These are phyloP conservation scores for Lophium mytilinum DNA, from an alignment of 495 filamentous ascomycete species.

Conservation along the genomic window DNA sequence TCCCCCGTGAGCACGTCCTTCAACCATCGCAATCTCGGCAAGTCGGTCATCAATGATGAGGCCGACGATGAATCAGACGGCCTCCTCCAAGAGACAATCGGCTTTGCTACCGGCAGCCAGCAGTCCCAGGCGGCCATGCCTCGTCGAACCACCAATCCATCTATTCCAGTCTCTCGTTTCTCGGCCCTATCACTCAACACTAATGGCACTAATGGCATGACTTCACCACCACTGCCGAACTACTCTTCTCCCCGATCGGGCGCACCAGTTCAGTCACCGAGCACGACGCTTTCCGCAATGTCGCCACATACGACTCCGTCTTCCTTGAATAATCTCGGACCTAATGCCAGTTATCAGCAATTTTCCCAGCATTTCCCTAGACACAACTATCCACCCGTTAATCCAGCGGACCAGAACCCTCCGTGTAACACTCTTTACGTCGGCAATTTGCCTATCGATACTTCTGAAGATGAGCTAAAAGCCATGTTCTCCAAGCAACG, in stretches of 20 bases:
- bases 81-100: conserved; percentile 73
- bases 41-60: conserved; percentile 79
- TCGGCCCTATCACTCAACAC: conserved; percentile 64
- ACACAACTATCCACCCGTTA: conserved; percentile 77
- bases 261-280: conserved; percentile 46
- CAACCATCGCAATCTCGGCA: conserved; percentile 64
- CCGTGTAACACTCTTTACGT: conserved; percentile 98
- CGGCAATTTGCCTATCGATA: conserved; percentile 88
- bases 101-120: conserved; percentile 72
- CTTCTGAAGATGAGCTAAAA: conserved; percentile 94
- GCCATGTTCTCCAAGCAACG: conserved; percentile 89
- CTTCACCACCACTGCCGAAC: conserved; percentile 45
- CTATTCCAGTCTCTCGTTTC: conserved; percentile 65
- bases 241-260: conserved; percentile 43
- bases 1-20: conserved; percentile 74
- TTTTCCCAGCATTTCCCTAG: conserved; percentile 51
- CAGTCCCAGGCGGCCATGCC: conserved; percentile 38
- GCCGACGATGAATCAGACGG: conserved; percentile 77
- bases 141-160: conserved; percentile 67
- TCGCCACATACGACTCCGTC: conserved; percentile 46
- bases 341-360: conserved; percentile 49
- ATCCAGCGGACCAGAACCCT: conserved; percentile 94
- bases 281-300: conserved; percentile 42
- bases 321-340: conserved; percentile 35
- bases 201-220: conserved; percentile 30